Evolutionary conservation across 148 eudicot genomes (phyloP), one percentile per base, ranked within the genome.

Genomic region (Mesembryanthemum crystallinum): DNA sequence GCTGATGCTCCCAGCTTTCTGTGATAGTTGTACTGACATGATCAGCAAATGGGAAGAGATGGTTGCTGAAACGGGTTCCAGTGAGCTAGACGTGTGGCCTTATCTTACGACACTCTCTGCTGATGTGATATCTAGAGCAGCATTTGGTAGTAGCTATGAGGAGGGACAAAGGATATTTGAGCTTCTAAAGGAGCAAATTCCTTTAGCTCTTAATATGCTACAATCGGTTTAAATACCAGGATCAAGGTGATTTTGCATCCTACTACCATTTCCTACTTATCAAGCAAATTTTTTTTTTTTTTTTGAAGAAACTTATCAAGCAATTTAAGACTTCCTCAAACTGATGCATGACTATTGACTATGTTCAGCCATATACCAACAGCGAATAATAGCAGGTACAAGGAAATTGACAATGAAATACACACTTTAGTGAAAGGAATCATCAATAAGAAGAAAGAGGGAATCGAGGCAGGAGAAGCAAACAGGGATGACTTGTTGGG

Each of bases 121-220:
- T 60, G 76, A 73, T 43, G 76, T 43, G 10, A 73, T 73, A n/a
- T 73, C 76, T 27, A 73, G 76, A 73, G 57, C 76, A 42, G 67
- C 76, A 60, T 73, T 73, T 73, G 76, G 67, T 60, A 73, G 67
- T 35, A 72, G 65, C 75, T 72, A 72, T 39, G 33, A 37, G 8
- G 75, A 72, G n/a, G 75, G 75, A 39, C 66, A 72, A 15, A 39
- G n/a, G 64, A 72, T 72, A 37, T 72, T 72, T n/a, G 52, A 59
- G 8, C 75, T 72, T 72, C 33, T 72, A 3, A 37, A 42, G 23
- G 65, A 72, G 33, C 52, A 59, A 29, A 25, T 33, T 6, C n/a
- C 4, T 9, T 58, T 59, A 20, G 52, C 35, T 72, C 52, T 59
- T 72, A 0, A 8, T 37, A 59, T 37, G n/a, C 15, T 72, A 0